Percentiles rank a stretch among this genome's conserved stretches.
These are phyloP conservation scores for Tolypocladium endophyticum DNA, from an alignment of 2,329 filamentous ascomycete species.

Conservation along the genomic window DNA sequence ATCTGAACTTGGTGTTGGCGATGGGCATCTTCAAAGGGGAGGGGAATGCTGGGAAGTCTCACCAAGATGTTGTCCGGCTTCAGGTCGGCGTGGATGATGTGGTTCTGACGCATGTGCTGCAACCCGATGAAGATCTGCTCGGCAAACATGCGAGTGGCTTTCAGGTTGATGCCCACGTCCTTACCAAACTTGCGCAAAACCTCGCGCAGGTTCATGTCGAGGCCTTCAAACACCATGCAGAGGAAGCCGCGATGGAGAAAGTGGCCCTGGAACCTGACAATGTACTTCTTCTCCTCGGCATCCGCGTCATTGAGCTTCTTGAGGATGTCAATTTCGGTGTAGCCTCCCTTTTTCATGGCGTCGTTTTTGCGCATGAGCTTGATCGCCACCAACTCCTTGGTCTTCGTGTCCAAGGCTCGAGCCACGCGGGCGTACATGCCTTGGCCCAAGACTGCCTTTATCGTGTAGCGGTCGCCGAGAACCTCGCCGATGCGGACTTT, in stretches of 20 bases:
- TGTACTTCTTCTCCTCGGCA: constrained; percentile 79
- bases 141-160: constrained; percentile 78
- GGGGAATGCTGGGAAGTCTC: constrained; percentile 11
- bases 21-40: not conserved
- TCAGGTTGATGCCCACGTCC: constrained; percentile 83
- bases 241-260: constrained; percentile 95
- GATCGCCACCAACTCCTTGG: constrained; percentile 73
- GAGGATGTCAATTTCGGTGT: constrained; percentile 89
- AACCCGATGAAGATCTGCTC: constrained; percentile 90
- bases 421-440: constrained; percentile 98
- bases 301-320: constrained; percentile 80
- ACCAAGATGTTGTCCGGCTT: constrained; percentile 97
- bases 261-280: constrained; percentile 75
- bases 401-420: constrained; percentile 68
- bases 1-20: constrained; percentile 31
- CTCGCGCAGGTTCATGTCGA: constrained; percentile 87
- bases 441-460: constrained; percentile 78
- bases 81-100: constrained; percentile 88
- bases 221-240: constrained; percentile 93
- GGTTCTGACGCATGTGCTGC: constrained; percentile 79
- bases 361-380: constrained; percentile 98
- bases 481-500: constrained; percentile 88
- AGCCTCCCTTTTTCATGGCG: constrained; percentile 78
- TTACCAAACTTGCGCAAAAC: constrained; percentile 93
- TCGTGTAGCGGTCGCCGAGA: constrained; percentile 78